phyloP scores from a whole-genome alignment of 371 early-diverging fungal genomes.

The Mortierella sp. region DNA sequence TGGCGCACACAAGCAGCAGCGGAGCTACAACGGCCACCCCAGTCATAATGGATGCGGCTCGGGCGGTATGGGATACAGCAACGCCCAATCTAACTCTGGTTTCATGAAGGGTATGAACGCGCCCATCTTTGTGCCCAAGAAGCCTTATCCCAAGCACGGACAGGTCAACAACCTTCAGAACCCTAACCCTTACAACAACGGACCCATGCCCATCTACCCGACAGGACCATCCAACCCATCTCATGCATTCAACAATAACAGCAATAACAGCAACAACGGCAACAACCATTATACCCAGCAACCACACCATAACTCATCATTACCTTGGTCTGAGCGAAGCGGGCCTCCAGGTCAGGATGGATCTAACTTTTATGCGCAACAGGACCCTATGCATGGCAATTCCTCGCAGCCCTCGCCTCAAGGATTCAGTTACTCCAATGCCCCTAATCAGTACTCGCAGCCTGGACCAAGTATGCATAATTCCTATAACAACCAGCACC shows the following conservation, averaged over 20 bases:
- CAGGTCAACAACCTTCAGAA: constrained; percentile 42
- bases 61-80: constrained; percentile 25
- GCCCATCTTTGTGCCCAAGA: constrained; percentile 31
- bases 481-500: constrained; percentile 17
- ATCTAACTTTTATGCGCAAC: constrained; percentile 17
- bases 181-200: constrained; percentile 17
- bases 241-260: constrained; percentile 16
- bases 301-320: constrained; percentile 17
- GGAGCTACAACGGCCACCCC: constrained; percentile 18
- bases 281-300: constrained; percentile 38
- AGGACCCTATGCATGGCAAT: constrained; percentile 10
- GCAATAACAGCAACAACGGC: constrained; percentile 17
- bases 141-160: constrained; percentile 26
- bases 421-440: constrained; percentile 22
- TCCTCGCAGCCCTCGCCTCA: constrained; percentile 18
- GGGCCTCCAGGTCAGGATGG: constrained; percentile 27
- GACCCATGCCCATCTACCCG: constrained; percentile 9
- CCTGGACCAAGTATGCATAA: constrained; percentile 17
- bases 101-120: constrained; percentile 40
- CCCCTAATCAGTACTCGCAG: constrained; percentile 13
- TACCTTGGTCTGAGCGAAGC: constrained; percentile 34
- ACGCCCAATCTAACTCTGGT: constrained; percentile 23
- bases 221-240: constrained; percentile 22
- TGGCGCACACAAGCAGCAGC: constrained; percentile 22
- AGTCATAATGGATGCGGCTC: constrained; percentile 19